These are phyloP conservation scores for Choiromyces venosus DNA, from an alignment of 495 filamentous ascomycete species.

Conservation along the genomic window DNA sequence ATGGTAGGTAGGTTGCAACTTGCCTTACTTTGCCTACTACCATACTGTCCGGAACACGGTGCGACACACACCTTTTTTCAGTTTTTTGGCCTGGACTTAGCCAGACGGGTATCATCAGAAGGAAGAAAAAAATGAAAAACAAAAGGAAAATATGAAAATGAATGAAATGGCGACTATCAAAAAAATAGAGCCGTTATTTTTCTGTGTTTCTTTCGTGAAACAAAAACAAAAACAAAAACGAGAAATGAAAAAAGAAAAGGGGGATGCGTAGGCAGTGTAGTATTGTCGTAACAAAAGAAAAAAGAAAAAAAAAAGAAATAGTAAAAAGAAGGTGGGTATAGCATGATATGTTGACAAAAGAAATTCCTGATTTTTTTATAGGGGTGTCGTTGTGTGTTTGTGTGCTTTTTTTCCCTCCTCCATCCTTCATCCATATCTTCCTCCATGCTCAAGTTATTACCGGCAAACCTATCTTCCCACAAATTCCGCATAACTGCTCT, in stretches of 20 bases:
- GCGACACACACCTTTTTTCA: not conserved
- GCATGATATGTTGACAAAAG: not conserved
- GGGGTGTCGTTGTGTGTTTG: not conserved
- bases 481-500: conserved; percentile 30
- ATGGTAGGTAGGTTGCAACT: too few species aligned
- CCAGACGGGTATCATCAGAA: not conserved
- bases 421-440: conserved; percentile 11
- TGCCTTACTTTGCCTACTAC: too few species aligned
- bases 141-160: not conserved
- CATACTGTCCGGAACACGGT: too few species aligned
- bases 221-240: not conserved
- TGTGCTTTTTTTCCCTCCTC: not conserved
- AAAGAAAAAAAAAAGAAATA: not conserved
- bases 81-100: not conserved
- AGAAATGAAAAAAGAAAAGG: not conserved
- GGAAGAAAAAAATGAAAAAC: not conserved
- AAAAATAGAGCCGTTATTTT: not conserved
- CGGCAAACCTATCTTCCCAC: conserved; percentile 22
- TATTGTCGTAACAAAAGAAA: not conserved
- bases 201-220: not conserved
- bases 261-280: conserved; percentile 1
- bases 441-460: conserved; percentile 9
- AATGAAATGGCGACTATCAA: not conserved
- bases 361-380: not conserved
- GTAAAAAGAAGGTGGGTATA: not conserved